Conservation (phyloP, 192 early-diverging fungal genomes). For the Ambispora gerdemannii region DNA sequence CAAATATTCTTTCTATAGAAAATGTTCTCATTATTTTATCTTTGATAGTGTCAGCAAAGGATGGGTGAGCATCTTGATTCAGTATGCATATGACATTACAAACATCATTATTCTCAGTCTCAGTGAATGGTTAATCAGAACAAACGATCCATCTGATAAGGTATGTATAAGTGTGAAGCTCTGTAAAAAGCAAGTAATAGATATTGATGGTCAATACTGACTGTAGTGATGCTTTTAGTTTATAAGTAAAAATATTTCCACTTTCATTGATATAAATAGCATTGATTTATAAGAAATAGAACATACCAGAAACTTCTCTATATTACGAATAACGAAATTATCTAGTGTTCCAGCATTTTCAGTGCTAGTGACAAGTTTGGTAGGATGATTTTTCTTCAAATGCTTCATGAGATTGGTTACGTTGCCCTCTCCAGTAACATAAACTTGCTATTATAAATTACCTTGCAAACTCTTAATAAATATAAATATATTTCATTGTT, state of each 20-base stretch:
- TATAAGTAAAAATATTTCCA: too few relatives aligned
- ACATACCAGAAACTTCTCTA: not conserved
- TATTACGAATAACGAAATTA: not conserved
- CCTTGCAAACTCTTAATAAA: not conserved
- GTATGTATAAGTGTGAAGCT: not conserved
- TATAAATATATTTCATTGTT: not conserved
- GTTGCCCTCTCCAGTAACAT: not conserved
- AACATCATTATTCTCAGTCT: not conserved
- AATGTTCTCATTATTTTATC: not conserved
- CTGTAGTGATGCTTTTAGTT: too few relatives aligned
- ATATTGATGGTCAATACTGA: too few relatives aligned
- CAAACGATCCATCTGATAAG: not conserved
- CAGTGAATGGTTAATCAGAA: not conserved
- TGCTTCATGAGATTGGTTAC: not conserved
- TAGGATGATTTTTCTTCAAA: not conserved
- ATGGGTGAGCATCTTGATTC: not conserved
- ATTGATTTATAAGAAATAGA: not conserved
- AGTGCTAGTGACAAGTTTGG: not conserved
- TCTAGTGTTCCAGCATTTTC: not conserved
- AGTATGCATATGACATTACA: not conserved
- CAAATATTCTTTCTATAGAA: not conserved
- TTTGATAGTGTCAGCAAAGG: not conserved
- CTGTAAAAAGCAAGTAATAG: not conserved
- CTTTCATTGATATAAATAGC: too few relatives aligned
- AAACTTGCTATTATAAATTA: not conserved